Conservation (phyloP, 306 rosid genomes). For the Lotus japonicus region DNA sequence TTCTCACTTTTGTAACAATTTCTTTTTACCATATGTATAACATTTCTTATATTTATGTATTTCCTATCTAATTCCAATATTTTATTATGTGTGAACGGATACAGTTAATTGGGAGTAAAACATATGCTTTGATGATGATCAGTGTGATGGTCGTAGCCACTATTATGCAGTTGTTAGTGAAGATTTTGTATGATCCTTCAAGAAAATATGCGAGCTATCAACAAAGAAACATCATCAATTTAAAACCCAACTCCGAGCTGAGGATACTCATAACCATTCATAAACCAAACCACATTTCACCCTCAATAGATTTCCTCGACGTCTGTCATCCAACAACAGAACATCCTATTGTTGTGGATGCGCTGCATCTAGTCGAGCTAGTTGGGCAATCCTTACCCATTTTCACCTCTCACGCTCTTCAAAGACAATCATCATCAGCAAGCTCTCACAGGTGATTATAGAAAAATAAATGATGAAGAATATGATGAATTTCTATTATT, state of each 20-base stretch:
- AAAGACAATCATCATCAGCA: background rate
- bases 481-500: no score
- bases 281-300: constrained; percentile 31
- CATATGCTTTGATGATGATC: constrained; percentile 6
- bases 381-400: constrained; percentile 41
- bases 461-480: no score
- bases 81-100: background rate
- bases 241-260: constrained; percentile 22
- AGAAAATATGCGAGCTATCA: constrained; percentile 45
- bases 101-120: constrained; percentile 1
- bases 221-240: constrained; percentile 31
- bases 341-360: constrained; percentile 30
- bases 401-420: constrained; percentile 38
- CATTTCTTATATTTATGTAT: no score
- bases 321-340: constrained; percentile 30
- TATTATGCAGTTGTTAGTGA: constrained; percentile 32
- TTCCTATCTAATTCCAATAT: background rate
- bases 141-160: constrained; percentile 19
- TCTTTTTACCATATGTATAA: no score
- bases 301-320: constrained; percentile 29
- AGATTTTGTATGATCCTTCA: constrained; percentile 41
- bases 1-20: no score
- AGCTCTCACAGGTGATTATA: constrained; percentile 17
- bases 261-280: constrained; percentile 33
- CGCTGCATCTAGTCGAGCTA: constrained; percentile 42